Evolutionary conservation across 352 stramenopile species (phyloP).

Genomic region (Phytophthora ohioensis): DNA sequence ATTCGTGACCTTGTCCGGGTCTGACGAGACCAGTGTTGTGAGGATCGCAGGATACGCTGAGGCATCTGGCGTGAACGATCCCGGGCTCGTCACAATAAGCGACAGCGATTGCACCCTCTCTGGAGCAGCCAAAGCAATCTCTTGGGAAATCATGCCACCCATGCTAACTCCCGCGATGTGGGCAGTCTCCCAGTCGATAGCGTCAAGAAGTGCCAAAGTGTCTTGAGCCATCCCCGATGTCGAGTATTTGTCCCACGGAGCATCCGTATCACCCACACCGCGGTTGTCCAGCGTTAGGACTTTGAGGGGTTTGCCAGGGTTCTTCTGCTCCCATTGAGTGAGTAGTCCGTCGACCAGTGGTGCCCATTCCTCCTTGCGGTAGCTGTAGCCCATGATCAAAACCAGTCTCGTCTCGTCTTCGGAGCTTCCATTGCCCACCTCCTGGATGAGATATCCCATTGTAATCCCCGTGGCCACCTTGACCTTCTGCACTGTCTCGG

Average conservation of each 20-base stretch:
- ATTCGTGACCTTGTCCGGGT: slow-evolving; percentile 49
- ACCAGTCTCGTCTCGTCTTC: slow-evolving; percentile 42
- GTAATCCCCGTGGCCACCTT: slow-evolving; percentile 53
- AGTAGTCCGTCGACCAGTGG: slow-evolving; percentile 44
- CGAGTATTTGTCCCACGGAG: slow-evolving; percentile 63
- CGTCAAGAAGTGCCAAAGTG: slow-evolving; percentile 63
- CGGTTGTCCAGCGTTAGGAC: slow-evolving; percentile 73
- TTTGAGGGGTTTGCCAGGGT: slow-evolving; percentile 36
- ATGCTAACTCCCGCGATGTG: slow-evolving; percentile 71
- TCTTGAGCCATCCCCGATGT: slow-evolving; percentile 70
- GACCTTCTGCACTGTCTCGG: slow-evolving; percentile 40
- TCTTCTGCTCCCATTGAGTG: slow-evolving; percentile 32
- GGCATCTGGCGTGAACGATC: slow-evolving; percentile 48
- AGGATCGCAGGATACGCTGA: slow-evolving; percentile 38
- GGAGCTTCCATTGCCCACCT: slow-evolving; percentile 31
- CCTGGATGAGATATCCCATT: slow-evolving; percentile 58
- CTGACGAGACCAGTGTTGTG: slow-evolving; percentile 51
- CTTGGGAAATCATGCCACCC: slow-evolving; percentile 78
- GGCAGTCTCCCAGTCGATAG: slow-evolving; percentile 56
- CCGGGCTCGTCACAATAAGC: slow-evolving; percentile 68
- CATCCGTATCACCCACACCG: slow-evolving; percentile 57
- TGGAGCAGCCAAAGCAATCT: slow-evolving; percentile 53
- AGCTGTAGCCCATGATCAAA: slow-evolving; percentile 56
- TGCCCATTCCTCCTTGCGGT: slow-evolving; percentile 55
- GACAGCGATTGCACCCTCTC: slow-evolving; percentile 67